A percentile compares a stretch with the other conserved stretches of the same genome.
Evolutionary conservation across 2,329 filamentous ascomycete genomes (phyloP).

Genomic region (Bipolaris sorokiniana): DNA sequence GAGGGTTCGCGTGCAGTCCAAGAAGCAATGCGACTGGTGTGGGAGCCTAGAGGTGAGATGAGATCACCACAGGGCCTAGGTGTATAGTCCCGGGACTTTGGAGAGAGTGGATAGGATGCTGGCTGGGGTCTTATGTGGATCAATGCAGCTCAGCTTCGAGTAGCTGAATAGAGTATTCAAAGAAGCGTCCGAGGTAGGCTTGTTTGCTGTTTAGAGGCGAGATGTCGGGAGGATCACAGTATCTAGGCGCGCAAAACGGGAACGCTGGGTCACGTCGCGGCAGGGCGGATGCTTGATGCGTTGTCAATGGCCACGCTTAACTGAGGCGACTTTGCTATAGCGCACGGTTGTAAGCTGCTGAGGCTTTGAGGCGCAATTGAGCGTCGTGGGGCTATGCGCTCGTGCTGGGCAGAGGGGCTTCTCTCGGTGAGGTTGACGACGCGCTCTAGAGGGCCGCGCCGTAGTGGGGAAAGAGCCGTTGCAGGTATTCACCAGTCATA

Average conservation of each 20-base stretch:
- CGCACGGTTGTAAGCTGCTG: constrained; percentile 33
- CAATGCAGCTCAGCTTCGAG: constrained; percentile 2
- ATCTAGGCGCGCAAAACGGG: constrained; percentile 39
- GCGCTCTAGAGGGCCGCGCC: constrained; percentile 45
- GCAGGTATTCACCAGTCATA: constrained; percentile 43
- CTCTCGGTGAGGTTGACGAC: constrained; percentile 22
- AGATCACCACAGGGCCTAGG: constrained; percentile 39
- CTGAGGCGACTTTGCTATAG: constrained; percentile 43
- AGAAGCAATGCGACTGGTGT: constrained; percentile 39
- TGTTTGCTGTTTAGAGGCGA: constrained; percentile 44
- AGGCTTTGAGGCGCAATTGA: constrained; percentile 40
- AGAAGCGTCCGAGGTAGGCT: constrained; percentile 26
- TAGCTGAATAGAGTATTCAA: constrained; percentile 4
- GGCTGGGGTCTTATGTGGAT: constrained; percentile 6
- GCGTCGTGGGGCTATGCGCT: constrained; percentile 43
- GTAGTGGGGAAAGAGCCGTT: constrained; percentile 46
- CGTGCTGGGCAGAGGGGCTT: constrained; percentile 20
- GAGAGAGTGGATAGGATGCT: constrained; percentile 15
- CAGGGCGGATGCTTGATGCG: constrained; percentile 50
- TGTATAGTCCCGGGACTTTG: constrained; percentile 29
- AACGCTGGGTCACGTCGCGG: constrained; percentile 45
- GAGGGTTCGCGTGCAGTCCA: constrained; percentile 26
- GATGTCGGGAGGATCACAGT: constrained; percentile 37
- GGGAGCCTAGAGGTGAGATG: constrained; percentile 43
- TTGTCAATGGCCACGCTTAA: constrained; percentile 53